Evolutionary conservation across 2,329 filamentous ascomycete species (phyloP).

Genomic region (Cytospora leucostoma): DNA sequence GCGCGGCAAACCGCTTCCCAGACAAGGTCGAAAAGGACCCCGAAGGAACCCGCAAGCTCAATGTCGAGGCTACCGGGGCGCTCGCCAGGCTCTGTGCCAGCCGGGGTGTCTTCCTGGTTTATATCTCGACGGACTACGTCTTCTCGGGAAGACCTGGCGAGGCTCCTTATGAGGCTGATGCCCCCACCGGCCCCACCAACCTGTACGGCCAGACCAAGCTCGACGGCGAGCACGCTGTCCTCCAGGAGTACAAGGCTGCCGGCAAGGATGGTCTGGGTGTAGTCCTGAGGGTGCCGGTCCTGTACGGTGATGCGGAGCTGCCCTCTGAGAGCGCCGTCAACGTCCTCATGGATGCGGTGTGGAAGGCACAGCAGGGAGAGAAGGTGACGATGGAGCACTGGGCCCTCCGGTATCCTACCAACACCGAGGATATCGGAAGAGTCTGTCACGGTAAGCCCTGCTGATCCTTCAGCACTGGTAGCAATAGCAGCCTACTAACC

Average conservation of each 20-base stretch:
- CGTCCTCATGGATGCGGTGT: constrained; percentile 72
- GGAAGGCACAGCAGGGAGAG: constrained; percentile 68
- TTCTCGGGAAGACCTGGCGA: constrained; percentile 75
- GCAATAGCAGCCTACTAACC: constrained; percentile 12
- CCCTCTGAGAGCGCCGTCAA: constrained; percentile 82
- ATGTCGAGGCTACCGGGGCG: constrained; percentile 68
- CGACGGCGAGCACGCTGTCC: constrained; percentile 63
- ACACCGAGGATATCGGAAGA: constrained; percentile 81
- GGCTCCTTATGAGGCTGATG: constrained; percentile 74
- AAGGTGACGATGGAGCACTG: constrained; percentile 83
- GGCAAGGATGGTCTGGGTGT: constrained; percentile 59
- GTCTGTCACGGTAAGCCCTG: constrained; percentile 64
- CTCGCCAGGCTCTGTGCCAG: constrained; percentile 68
- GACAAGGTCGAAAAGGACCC: constrained; percentile 84
- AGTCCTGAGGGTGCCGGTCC: constrained; percentile 77
- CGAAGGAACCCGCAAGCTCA: constrained; percentile 70
- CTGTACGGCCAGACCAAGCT: constrained; percentile 67
- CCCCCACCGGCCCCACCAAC: constrained; percentile 70
- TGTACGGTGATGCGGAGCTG: constrained; percentile 75
- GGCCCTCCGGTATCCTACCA: constrained; percentile 81
- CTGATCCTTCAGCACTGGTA: background rate
- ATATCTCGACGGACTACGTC: constrained; percentile 83
- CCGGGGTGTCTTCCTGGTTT: constrained; percentile 66
- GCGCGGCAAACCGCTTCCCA: constrained; percentile 84
- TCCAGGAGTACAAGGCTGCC: constrained; percentile 58